These are phyloP conservation scores for Colletotrichum theobromicola DNA, from an alignment of 2,329 filamentous ascomycete genomes.

Conservation along the genomic window DNA sequence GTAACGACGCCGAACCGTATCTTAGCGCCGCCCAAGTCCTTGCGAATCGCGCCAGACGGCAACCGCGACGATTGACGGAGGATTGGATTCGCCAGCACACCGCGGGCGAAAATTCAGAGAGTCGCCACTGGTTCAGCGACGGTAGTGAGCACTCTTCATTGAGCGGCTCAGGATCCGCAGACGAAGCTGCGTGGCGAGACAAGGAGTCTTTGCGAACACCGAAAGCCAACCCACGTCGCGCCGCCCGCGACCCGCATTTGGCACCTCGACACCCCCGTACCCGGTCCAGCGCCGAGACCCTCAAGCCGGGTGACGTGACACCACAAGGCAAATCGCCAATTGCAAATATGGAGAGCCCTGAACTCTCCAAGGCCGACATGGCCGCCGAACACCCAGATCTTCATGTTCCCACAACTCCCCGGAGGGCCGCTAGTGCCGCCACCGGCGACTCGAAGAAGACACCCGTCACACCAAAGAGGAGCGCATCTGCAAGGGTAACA, in stretches of 20 bases:
- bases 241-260: slow-evolving; percentile 26
- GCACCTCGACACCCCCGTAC: slow-evolving; percentile 44
- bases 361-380: slow-evolving; percentile 10
- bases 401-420: slow-evolving; percentile 30
- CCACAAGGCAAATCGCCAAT: neutral
- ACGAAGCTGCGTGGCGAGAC: slow-evolving; percentile 51
- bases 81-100: slow-evolving; percentile 88
- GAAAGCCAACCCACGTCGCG: slow-evolving; percentile 37
- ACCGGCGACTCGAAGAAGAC: slow-evolving; percentile 32
- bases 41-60: slow-evolving; percentile 65
- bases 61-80: slow-evolving; percentile 71
- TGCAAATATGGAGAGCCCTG: slow-evolving; percentile 18
- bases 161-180: slow-evolving; percentile 66
- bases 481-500: slow-evolving; percentile 36
- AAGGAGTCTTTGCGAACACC: slow-evolving; percentile 55
- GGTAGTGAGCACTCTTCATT: slow-evolving; percentile 75
- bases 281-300: slow-evolving; percentile 62
- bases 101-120: slow-evolving; percentile 63
- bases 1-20: slow-evolving; percentile 38
- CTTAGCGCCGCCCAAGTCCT: slow-evolving; percentile 62
- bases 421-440: slow-evolving; percentile 30
- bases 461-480: slow-evolving; percentile 40
- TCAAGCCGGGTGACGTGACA: slow-evolving; percentile 41
- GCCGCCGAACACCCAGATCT: slow-evolving; percentile 10
- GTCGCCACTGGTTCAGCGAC: slow-evolving; percentile 32